These are phyloP conservation scores for Amylocystis lapponica DNA, from an alignment of 768 basidiomycete species.

Conservation along the genomic window DNA sequence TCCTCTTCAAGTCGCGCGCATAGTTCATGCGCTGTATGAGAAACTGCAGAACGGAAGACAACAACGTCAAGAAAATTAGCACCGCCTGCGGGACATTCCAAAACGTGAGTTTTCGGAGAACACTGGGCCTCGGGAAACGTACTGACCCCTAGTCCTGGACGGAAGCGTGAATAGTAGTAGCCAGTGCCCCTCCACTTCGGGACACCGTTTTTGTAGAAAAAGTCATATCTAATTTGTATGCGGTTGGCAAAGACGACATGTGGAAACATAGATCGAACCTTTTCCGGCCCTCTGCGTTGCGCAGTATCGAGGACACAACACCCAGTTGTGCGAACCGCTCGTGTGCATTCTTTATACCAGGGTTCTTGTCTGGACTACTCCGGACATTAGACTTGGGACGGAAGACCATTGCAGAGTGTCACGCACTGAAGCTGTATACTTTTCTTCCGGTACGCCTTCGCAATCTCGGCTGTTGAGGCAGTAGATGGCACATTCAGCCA, in stretches of 20 bases:
- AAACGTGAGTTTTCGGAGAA: background rate
- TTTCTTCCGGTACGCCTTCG: slow-evolving; percentile 87
- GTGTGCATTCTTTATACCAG: slow-evolving; percentile 70
- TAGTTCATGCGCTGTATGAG: slow-evolving; percentile 76
- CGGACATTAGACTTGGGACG: background rate
- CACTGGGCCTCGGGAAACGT: background rate
- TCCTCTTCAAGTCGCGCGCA: slow-evolving; percentile 60
- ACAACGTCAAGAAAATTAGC: slow-evolving; percentile 62
- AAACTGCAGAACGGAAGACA: slow-evolving; percentile 82
- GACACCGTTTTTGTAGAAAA: slow-evolving; percentile 97
- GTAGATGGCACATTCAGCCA: slow-evolving; percentile 79
- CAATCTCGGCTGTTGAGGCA: slow-evolving; percentile 72
- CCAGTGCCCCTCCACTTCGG: slow-evolving; percentile 95
- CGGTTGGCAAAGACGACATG: background rate
- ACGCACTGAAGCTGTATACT: slow-evolving; percentile 87
- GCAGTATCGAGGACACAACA: slow-evolving; percentile 75
- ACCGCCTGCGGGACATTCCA: slow-evolving; percentile 48
- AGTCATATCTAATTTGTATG: slow-evolving; percentile 58
- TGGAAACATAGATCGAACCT: slow-evolving; percentile 31
- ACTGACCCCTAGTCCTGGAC: slow-evolving; percentile 82
- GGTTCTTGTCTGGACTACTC: slow-evolving; percentile 92
- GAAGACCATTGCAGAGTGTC: background rate
- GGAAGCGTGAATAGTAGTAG: slow-evolving; percentile 94
- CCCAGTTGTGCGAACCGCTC: slow-evolving; percentile 92
- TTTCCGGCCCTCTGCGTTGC: slow-evolving; percentile 68